These are phyloP conservation scores for Neurospora sp. DNA, from an alignment of 495 filamentous ascomycete species.

Conservation along the genomic window DNA sequence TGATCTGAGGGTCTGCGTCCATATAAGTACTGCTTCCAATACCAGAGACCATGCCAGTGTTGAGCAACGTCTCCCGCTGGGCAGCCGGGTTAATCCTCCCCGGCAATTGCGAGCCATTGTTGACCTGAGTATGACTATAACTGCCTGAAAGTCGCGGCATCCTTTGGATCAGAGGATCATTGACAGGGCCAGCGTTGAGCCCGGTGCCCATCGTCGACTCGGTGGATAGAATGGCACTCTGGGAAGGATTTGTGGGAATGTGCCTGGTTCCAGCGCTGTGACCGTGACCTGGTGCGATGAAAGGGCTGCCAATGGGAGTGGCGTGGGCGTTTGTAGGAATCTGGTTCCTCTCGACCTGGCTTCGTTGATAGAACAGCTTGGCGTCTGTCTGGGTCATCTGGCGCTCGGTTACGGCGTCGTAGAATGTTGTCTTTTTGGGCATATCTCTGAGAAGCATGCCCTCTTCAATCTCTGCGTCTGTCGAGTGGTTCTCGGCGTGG, in stretches of 20 bases:
- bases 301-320: slow-evolving; percentile 40
- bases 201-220: slow-evolving; percentile 5
- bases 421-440: slow-evolving; percentile 70
- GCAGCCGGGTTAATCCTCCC: slow-evolving; percentile 18
- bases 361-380: slow-evolving; percentile 89
- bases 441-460: slow-evolving; percentile 65
- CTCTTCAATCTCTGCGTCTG: slow-evolving; percentile 25
- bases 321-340: slow-evolving; percentile 37
- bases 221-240: slow-evolving; percentile 3
- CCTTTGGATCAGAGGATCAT: neutral
- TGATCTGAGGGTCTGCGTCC: slow-evolving; percentile 57
- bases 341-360: slow-evolving; percentile 52
- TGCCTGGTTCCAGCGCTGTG: slow-evolving; percentile 16
- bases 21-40: slow-evolving; percentile 35
- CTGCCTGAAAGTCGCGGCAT: slow-evolving; percentile 2
- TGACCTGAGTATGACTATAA: slow-evolving; percentile 8
- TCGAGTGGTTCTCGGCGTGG: slow-evolving; percentile 1
- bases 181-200: slow-evolving; percentile 5
- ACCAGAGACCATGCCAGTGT: slow-evolving; percentile 16
- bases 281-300: slow-evolving; percentile 28
- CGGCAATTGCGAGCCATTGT: slow-evolving; percentile 15
- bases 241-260: slow-evolving; percentile 11
- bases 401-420: slow-evolving; percentile 81
- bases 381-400: slow-evolving; percentile 84
- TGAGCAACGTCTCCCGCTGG: slow-evolving; percentile 19